Evolutionary conservation across 2,329 filamentous ascomycete genomes (phyloP), one percentile per base, ranked within the genome.

Genomic region (Fusarium setosum): DNA sequence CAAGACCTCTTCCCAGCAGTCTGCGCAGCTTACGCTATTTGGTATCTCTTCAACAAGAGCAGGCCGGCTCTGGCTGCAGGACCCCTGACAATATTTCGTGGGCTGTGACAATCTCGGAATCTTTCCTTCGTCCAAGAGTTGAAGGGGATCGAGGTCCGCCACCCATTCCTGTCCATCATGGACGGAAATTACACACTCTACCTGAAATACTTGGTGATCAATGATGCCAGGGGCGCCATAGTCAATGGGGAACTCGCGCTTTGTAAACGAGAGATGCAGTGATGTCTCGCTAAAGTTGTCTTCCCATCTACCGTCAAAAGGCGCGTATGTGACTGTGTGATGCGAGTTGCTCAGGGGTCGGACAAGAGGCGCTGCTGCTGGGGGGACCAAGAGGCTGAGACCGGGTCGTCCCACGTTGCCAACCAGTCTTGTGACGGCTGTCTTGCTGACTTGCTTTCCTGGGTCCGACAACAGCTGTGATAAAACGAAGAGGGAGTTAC

Each of bases 111-210:
- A n/a, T n/a, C n/a, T n/a, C 15, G n/a, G 34, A 40, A 56, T 17
- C 18, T 15, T 34, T 37, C 26, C 18, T 44, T 35, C 57, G 53
- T n/a, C n/a, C n/a, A n/a, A n/a, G 8, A 52, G 18, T 10, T 37
- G 44, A 18, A 70, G 34, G 37, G 69, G 53, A 41, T 73, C 64
- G 6, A 73, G 35, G 21, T 72, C 69, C 5, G 61, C 66, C n/a
- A 72, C 56, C 69, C 68, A 72, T n/a, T 48, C 23, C n/a, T 61
- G 56, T 21, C 62, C 56, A 56, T 69, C 66, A 26, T 69, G 63
- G 0, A 72, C 61, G 1, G 66, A 69, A 7, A 73, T 49, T 1
- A 73, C 41, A 1, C 63, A 60, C 45, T 72, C 67, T 3, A 72
- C 11, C 7, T 72, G 50, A 34, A 63, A 44, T 2, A 65, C 54